These are phyloP conservation scores for Heritiera fomes DNA, from an alignment of 345 rosid genomes.

Conservation along the genomic window DNA sequence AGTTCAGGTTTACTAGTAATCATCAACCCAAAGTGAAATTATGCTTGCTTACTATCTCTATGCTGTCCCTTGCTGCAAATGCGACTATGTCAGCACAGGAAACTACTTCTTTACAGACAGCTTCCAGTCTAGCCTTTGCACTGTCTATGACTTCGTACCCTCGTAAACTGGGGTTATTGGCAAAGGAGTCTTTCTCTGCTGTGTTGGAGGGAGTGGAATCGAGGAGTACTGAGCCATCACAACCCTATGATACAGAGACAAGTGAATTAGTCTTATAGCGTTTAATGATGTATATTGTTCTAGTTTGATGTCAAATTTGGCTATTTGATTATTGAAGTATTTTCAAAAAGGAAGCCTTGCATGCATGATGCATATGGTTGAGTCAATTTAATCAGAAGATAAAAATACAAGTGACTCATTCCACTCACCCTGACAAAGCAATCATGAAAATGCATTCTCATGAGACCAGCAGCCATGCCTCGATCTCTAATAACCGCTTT, in stretches of 20 bases:
- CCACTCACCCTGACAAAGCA: slow-evolving; percentile 55
- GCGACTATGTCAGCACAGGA: slow-evolving; percentile 65
- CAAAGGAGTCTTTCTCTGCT: slow-evolving; percentile 54
- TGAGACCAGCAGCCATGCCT: slow-evolving; percentile 52
- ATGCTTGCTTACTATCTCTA: slow-evolving; percentile 36
- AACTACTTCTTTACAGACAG: slow-evolving; percentile 46
- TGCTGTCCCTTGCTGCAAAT: slow-evolving; percentile 54
- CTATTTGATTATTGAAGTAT: neutral
- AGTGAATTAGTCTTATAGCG: neutral
- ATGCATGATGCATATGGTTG: neutral
- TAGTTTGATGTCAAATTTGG: neutral
- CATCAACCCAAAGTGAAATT: neutral
- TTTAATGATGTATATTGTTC: neutral
- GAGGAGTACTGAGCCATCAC: slow-evolving; percentile 54
- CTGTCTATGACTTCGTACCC: slow-evolving; percentile 56
- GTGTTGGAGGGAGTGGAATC: slow-evolving; percentile 46
- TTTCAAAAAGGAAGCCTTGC: neutral
- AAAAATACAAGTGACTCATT: neutral
- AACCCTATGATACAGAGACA: slow-evolving; percentile 35
- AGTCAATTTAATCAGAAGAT: neutral
- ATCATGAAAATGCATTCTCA: slow-evolving; percentile 65
- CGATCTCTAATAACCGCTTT: slow-evolving; percentile 32
- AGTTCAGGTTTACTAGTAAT: no score
- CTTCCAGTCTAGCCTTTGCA: slow-evolving; percentile 45
- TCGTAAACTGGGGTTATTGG: slow-evolving; percentile 46